Evolutionary conservation across 345 rosid species (phyloP).

Genomic region (Populus davidiana): DNA sequence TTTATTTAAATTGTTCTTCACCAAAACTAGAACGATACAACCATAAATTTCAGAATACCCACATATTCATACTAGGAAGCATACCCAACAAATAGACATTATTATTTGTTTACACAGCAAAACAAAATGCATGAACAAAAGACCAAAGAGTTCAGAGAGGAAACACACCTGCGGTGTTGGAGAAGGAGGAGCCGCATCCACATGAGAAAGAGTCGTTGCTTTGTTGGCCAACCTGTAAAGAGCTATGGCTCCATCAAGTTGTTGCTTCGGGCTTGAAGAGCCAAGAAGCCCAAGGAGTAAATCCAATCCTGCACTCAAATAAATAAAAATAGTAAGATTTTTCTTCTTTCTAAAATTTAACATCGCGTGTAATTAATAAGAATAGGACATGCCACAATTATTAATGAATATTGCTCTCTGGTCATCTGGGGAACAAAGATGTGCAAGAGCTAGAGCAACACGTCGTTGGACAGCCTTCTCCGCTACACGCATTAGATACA

Average conservation of each 20-base stretch:
- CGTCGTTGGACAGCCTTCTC: constrained; percentile 84
- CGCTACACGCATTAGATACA: constrained; percentile 78
- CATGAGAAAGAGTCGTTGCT: constrained; percentile 77
- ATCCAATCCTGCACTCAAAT: constrained; percentile 62
- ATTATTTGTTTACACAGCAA: background rate
- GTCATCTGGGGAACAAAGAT: constrained; percentile 89
- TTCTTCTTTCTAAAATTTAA: background rate
- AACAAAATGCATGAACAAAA: background rate
- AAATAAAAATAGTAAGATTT: background rate
- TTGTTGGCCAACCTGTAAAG: constrained; percentile 80
- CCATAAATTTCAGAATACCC: background rate
- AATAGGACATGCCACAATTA: constrained; percentile 57
- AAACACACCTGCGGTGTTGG: constrained; percentile 84
- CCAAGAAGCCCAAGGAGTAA: constrained; percentile 85
- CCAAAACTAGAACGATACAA: background rate
- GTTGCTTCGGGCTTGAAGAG: constrained; percentile 69
- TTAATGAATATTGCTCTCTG: constrained; percentile 80
- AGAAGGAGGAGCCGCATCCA: constrained; percentile 96
- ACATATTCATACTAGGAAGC: background rate
- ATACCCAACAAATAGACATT: background rate
- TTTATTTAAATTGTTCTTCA: background rate
- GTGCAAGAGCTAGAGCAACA: constrained; percentile 92
- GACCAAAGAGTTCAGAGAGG: background rate
- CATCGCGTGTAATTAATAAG: background rate
- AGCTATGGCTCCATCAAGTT: constrained; percentile 94